Evolutionary conservation across 768 basidiomycete genomes (phyloP), one percentile per base, ranked within the genome.

Genomic region (Leccinum olivaceopallidum): DNA sequence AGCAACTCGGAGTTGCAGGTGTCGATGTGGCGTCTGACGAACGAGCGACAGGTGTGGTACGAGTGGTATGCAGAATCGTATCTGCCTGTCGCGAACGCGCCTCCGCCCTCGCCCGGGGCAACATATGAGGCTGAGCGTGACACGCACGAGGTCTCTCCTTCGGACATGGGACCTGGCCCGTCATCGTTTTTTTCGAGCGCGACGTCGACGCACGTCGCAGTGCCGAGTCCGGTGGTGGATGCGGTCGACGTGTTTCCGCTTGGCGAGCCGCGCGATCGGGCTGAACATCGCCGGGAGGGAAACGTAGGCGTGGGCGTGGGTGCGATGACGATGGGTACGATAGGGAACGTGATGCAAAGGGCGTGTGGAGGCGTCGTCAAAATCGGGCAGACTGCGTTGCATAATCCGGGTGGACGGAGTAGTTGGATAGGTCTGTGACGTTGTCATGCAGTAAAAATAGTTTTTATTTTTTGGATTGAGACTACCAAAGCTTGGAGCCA

Each of bases 21-120:
- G 5, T 90, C 90, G 24, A 85, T 99, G 28, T 99, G 97, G 95
- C 87, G 97, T 26, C 76, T 97, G 63, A 96, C 94, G 2, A 92
- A 91, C 73, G 83, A 88, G 58, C 85, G 86, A 18, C 89, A 90
- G 66, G 92, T 99, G 14, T 99, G 97, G 97, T 98, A 98, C 75
- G 97, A 98, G 75, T 99, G 97, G 97, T 88, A 90, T 69, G 95
- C 94, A 0, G 95, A 98, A 69, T 88, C 94, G 18, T 98, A 92
- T 78, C 78, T 98, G 56, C 85, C 90, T 5, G 78, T 88, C 18
- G 79, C 83, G 36, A 73, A 73, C 44, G 68, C 71, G 37, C 59
- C 2, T n/a, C 52, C 39, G 74, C 66, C 18, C 60, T 44, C 10
- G 4, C 42, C 42, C 5, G 42, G n/a, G n/a, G 42, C 10, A 36